phyloP scores from a whole-genome alignment of 139 green algal genomes.

The Trebouxia sp. region DNA sequence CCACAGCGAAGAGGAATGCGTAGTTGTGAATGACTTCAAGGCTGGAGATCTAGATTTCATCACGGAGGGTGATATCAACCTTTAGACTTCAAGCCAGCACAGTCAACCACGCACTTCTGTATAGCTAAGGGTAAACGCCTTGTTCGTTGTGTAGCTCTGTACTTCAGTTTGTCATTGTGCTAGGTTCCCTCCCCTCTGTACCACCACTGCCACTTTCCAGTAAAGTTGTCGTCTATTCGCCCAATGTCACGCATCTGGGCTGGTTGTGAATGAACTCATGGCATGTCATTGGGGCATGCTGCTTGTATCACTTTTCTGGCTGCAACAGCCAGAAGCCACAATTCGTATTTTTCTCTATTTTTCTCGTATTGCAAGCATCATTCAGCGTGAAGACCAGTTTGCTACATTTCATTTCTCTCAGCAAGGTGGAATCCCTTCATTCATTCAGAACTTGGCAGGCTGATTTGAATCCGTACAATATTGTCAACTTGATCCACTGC shows the following conservation, averaged over 20 bases:
- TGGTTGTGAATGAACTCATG: background rate
- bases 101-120: background rate
- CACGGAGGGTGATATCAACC: background rate
- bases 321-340: background rate
- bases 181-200: background rate
- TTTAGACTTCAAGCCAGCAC: background rate
- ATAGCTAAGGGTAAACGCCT: background rate
- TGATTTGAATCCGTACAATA: too few species aligned
- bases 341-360: background rate
- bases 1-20: conserved; percentile 20
- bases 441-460: too few species aligned
- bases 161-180: background rate
- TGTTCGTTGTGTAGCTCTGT: background rate
- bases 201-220: background rate
- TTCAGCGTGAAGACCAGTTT: too few species aligned
- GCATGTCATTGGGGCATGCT: background rate
- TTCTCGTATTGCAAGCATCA: too few species aligned
- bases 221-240: too few species aligned
- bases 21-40: conserved; percentile 17
- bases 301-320: background rate
- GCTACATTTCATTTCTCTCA: too few species aligned
- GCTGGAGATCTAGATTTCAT: background rate
- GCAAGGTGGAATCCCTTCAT: too few species aligned
- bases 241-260: too few species aligned
- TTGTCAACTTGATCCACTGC: too few species aligned